A percentile compares a stretch with the other conserved stretches of the same genome.
phyloP scores from a whole-genome alignment of 495 filamentous ascomycete species.

The Penicillium flavigenum region DNA sequence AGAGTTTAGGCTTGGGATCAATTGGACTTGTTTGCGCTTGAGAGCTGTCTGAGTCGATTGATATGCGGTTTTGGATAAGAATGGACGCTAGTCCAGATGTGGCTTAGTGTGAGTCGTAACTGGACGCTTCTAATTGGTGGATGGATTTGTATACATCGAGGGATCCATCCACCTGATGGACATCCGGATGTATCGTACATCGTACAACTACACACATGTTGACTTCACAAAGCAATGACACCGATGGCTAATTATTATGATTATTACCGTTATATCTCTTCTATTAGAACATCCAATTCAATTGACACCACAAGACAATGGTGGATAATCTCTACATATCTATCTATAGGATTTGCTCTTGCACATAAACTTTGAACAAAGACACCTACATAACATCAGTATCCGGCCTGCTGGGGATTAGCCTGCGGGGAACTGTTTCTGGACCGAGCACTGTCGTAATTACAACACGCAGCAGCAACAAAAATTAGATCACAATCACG shows the following conservation, averaged over 20 bases:
- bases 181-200: no score
- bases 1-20: neutral
- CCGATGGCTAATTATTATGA: neutral
- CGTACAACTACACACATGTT: neutral
- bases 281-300: neutral
- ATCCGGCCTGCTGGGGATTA: conserved; percentile 3
- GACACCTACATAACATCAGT: conserved; percentile 11
- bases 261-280: neutral
- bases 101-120: neutral
- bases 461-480: conserved; percentile 17
- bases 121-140: conserved; percentile 4
- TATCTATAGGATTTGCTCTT: conserved; percentile 12
- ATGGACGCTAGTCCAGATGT: neutral
- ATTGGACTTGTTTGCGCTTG: neutral
- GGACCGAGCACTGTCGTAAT: conserved; percentile 15
- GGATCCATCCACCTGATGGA: no score
- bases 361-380: conserved; percentile 6
- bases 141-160: neutral
- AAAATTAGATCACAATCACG: conserved; percentile 6
- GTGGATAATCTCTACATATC: conserved; percentile 9
- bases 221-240: neutral
- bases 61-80: conserved; percentile 5
- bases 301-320: conserved; percentile 4
- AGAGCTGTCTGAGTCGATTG: neutral
- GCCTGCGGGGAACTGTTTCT: conserved; percentile 8